A percentile compares a stretch with the other conserved stretches of the same genome.
phyloP scores from a whole-genome alignment of 192 early-diverging fungal species.

The Linnemannia schmuckeri region DNA sequence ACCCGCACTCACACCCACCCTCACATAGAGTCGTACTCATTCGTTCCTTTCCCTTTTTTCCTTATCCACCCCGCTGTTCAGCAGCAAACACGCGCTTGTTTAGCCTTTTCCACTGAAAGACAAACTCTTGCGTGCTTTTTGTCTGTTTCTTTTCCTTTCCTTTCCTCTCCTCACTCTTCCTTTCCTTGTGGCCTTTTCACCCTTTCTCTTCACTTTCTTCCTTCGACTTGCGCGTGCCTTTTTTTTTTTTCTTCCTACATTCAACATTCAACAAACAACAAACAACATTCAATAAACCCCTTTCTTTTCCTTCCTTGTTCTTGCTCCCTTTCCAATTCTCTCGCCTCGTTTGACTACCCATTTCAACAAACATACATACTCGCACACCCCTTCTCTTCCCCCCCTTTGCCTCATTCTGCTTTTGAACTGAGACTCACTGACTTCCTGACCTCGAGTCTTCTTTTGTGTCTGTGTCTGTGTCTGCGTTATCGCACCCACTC shows the following conservation, averaged over 20 bases:
- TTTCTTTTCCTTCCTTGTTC: slow-evolving; percentile 1
- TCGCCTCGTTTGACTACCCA: neutral
- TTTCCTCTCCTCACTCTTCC: neutral
- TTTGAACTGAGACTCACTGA: neutral
- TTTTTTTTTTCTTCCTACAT: neutral
- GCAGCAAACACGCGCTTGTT: neutral
- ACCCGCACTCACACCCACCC: neutral
- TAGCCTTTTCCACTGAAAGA: too few species aligned
- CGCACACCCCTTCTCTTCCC: neutral
- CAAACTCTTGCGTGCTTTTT: neutral
- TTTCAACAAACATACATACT: neutral
- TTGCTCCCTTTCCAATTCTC: neutral
- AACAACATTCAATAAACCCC: neutral
- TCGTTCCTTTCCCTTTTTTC: neutral
- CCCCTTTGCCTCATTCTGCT: neutral
- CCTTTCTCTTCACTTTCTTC: neutral
- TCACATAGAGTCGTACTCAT: neutral
- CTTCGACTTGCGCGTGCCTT: neutral
- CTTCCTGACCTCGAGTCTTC: too few species aligned
- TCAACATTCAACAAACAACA: too few species aligned
- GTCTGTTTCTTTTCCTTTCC: neutral
- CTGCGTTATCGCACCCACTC: too few species aligned
- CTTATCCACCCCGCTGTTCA: neutral
- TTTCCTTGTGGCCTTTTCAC: neutral
- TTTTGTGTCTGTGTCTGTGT: too few species aligned